Evolutionary conservation across 768 basidiomycete genomes (phyloP), one percentile per base, ranked within the genome.

Genomic region (Leucogyrophana mollusca): DNA sequence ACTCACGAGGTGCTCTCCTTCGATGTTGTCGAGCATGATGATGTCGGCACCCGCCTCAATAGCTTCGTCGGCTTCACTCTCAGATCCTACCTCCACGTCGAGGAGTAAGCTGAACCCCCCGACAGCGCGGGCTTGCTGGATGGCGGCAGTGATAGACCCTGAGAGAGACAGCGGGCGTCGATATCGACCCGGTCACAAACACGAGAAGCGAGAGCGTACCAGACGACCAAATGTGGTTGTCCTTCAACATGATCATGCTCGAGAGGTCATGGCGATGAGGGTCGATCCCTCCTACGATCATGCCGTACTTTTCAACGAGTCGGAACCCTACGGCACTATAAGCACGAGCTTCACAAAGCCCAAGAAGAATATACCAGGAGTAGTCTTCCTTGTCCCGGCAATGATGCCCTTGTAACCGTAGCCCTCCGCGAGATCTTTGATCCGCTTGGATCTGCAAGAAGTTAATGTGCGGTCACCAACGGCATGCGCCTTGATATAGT

Each of bases 181-280:
- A n/a, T 27, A 24, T 33, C 44, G 24, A 18, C 20, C 46, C 3
- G 24, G 21, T 23, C 34, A 17, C 5, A 9, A 16, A 4, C 38
- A 27, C 20, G 33, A 30, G 22, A 53, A 25, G 54, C 34, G 47
- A 39, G n/a, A 20, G 43, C 75, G 50, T 59, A 85, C 94, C 94
- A 34, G 85, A 89, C 3, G 94, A 95, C 94, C 94, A 97, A 61
- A 98, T 90, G 62, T 99, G 96, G 63, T 99, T 99, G 58, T 99
- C 96, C 68, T 98, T 98, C 58, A 99, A 81, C 96, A 99, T 99
- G 60, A 99, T 94, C 96, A 99, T 98, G 62, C 89, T 90, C 22
- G 90, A 94, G n/a, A 98, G 76, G 65, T 98, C 94, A 55, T 96
- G 87, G 18, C 96, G 82, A 71, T 99, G 96, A 8, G 90, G 73